Percentiles rank a stretch among this genome's conserved stretches.
Conservation (phyloP, 148 eudicot genomes). For the Rhododendron mucronatum region DNA sequence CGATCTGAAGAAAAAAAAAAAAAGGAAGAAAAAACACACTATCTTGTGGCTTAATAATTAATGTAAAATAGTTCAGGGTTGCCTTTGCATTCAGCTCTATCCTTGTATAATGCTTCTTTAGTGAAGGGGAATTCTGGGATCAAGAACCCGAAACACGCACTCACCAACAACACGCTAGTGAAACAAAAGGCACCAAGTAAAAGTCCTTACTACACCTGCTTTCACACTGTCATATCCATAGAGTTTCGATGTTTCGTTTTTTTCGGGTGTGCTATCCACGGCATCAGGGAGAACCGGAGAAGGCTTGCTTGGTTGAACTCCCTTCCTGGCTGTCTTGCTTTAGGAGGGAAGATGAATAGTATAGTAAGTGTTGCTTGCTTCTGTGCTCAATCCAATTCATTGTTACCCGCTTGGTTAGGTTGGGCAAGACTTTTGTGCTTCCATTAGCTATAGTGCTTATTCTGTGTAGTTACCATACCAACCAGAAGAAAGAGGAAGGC, state of each 20-base stretch:
- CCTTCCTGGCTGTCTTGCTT: too few relatives aligned
- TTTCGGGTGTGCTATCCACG: too few relatives aligned
- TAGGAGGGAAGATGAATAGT: too few relatives aligned
- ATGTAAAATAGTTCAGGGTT: neutral
- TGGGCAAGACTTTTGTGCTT: neutral
- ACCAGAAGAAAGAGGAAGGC: neutral
- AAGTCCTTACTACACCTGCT: neutral
- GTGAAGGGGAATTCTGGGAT: neutral
- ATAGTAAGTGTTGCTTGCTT: too few relatives aligned
- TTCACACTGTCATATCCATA: too few relatives aligned
- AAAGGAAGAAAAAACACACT: neutral
- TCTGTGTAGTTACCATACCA: too few relatives aligned
- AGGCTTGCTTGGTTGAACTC: too few relatives aligned
- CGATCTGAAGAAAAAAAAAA: neutral
- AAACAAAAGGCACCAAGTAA: neutral
- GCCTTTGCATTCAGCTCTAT: neutral
- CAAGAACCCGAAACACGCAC: neutral
- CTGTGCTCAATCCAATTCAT: too few relatives aligned
- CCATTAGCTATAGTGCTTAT: neutral
- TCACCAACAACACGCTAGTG: too few relatives aligned
- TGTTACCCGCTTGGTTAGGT: too few relatives aligned
- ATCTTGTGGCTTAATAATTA: neutral
- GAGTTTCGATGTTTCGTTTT: too few relatives aligned
- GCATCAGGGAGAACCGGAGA: too few relatives aligned
- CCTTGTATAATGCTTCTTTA: neutral